Percentiles rank a stretch among this genome's conserved stretches.
phyloP scores from a whole-genome alignment of 495 filamentous ascomycete genomes.

The Penicillium tannophilum region DNA sequence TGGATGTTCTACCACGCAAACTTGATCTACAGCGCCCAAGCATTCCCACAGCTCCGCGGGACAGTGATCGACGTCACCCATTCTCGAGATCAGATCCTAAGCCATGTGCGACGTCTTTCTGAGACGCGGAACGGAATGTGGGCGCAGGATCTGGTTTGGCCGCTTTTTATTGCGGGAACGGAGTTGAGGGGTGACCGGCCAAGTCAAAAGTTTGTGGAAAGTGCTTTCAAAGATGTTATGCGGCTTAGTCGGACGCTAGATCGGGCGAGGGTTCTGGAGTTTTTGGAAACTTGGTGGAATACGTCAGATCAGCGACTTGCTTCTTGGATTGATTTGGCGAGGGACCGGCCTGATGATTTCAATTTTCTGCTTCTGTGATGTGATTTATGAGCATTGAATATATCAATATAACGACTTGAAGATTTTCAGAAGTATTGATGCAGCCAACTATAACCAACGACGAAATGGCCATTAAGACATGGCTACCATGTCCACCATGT shows the following conservation, averaged over 20 bases:
- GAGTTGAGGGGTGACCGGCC: conserved; percentile 16
- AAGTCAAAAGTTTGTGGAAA: conserved; percentile 14
- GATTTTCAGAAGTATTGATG: neutral
- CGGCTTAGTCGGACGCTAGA: conserved; percentile 22
- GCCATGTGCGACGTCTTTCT: conserved; percentile 20
- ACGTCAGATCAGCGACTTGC: neutral
- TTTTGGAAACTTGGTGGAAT: conserved; percentile 21
- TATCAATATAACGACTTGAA: neutral
- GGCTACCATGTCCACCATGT: too few species aligned
- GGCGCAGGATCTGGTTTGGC: conserved; percentile 32
- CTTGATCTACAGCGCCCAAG: conserved; percentile 30
- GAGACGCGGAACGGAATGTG: conserved; percentile 20
- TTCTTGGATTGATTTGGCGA: conserved; percentile 23
- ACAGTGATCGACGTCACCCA: neutral
- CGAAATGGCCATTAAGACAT: too few species aligned
- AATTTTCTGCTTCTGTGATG: conserved; percentile 12
- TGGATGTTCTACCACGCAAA: conserved; percentile 31
- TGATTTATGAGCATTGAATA: neutral
- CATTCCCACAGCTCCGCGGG: conserved; percentile 10
- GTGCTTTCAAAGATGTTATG: conserved; percentile 17
- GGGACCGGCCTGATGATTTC: conserved; percentile 6
- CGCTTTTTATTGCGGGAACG: conserved; percentile 30
- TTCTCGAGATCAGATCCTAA: conserved; percentile 27
- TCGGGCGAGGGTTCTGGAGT: conserved; percentile 18
- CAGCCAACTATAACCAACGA: too few species aligned